Percentiles rank a stretch among this genome's conserved stretches.
Evolutionary conservation across 768 basidiomycete species (phyloP).

Genomic region (Dioszegia crocea): DNA sequence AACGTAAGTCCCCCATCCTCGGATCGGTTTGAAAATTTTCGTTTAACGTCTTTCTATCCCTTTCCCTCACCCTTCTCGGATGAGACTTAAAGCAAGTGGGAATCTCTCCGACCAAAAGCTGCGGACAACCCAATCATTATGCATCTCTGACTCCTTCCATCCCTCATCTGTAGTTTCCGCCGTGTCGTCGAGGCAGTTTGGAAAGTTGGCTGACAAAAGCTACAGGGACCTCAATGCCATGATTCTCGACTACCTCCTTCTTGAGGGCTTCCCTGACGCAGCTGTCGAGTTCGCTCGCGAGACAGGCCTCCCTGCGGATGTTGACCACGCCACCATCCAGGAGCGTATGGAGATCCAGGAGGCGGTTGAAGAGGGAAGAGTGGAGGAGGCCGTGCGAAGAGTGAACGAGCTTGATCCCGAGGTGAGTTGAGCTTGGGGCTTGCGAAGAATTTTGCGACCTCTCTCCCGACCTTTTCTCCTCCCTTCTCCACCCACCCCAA

Average conservation of each 20-base stretch:
- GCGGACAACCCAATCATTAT: constrained; percentile 74
- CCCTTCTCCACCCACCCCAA: constrained; percentile 48
- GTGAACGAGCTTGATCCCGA: constrained; percentile 96
- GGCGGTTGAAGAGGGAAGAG: constrained; percentile 86
- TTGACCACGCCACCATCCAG: constrained; percentile 88
- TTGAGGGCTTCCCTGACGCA: constrained; percentile 93
- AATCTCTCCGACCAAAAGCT: constrained; percentile 88
- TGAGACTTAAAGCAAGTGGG: constrained; percentile 75
- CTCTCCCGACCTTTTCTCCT: background rate
- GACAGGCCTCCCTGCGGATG: constrained; percentile 64
- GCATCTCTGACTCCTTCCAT: constrained; percentile 52
- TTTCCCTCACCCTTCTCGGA: constrained; percentile 26
- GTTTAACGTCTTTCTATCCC: background rate
- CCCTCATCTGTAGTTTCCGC: constrained; percentile 3
- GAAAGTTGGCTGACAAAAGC: constrained; percentile 24
- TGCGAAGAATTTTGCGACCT: too few species aligned
- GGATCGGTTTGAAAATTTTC: too few species aligned
- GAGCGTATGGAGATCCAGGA: constrained; percentile 91
- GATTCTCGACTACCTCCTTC: constrained; percentile 95
- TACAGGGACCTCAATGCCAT: constrained; percentile 85
- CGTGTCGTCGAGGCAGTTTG: constrained; percentile 13
- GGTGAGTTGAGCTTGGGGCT: constrained; percentile 57
- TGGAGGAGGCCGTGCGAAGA: constrained; percentile 89
- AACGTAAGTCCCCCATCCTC: constrained; percentile 66
- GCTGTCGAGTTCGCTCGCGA: constrained; percentile 93